These are phyloP conservation scores for Coriaria nepalensis DNA, from an alignment of 306 rosid genomes.

Conservation along the genomic window DNA sequence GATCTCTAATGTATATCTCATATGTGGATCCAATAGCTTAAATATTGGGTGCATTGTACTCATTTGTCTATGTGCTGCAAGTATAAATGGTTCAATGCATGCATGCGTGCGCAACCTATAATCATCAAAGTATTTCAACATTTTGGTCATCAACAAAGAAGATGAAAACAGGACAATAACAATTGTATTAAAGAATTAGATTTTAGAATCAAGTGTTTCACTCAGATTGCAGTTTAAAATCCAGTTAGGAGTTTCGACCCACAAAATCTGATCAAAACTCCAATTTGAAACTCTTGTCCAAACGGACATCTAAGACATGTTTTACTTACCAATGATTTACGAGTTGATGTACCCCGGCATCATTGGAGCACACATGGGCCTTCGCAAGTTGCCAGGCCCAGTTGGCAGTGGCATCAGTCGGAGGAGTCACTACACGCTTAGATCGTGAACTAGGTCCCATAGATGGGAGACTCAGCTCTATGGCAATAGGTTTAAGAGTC, in stretches of 20 bases:
- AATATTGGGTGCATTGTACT: conserved; percentile 71
- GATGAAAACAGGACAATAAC: too few relatives aligned
- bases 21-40: conserved; percentile 51
- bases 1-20: conserved; percentile 58
- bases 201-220: too few relatives aligned
- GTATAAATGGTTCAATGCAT: conserved; percentile 67
- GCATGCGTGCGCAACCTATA: conserved; percentile 63
- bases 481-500: conserved; percentile 50
- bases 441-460: conserved; percentile 8
- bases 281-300: too few relatives aligned
- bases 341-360: conserved; percentile 46
- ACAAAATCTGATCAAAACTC: too few relatives aligned
- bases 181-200: too few relatives aligned
- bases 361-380: conserved; percentile 62
- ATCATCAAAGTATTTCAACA: conserved; percentile 1
- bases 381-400: conserved; percentile 71
- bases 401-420: conserved; percentile 50
- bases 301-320: too few relatives aligned
- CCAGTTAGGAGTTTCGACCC: too few relatives aligned
- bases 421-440: conserved; percentile 25
- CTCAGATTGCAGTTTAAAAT: too few relatives aligned
- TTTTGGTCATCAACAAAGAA: too few relatives aligned
- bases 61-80: conserved; percentile 63
- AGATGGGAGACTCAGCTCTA: conserved; percentile 54
- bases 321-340: conserved; percentile 69